Percentiles rank a stretch among this genome's conserved stretches.
Evolutionary conservation across 345 rosid genomes (phyloP).

Genomic region (Brassica juncea): DNA sequence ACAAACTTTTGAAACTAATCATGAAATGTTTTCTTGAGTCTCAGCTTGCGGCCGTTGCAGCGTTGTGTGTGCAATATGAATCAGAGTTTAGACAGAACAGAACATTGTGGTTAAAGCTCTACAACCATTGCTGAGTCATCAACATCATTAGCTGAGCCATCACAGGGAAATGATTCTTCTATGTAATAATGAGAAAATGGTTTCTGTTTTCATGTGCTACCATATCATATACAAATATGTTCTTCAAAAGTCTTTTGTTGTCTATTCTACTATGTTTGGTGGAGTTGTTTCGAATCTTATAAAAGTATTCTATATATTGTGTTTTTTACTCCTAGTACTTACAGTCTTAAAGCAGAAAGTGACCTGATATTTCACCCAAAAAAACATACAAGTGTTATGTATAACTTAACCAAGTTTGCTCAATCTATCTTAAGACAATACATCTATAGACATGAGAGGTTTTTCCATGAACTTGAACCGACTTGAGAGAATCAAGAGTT

Average conservation of each 20-base stretch:
- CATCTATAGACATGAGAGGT: conserved; percentile 27
- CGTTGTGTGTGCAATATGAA: conserved; percentile 86
- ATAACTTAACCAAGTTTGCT: conserved; percentile 22
- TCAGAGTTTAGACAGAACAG: conserved; percentile 95
- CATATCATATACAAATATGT: not conserved
- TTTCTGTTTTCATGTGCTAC: conserved; percentile 22
- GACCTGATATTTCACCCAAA: not conserved
- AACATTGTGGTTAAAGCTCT: conserved; percentile 94
- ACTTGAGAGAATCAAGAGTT: conserved; percentile 30
- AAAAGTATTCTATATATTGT: not conserved
- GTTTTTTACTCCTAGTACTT: not conserved
- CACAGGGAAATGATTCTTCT: conserved; percentile 32
- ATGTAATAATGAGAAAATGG: conserved; percentile 20
- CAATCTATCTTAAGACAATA: conserved; percentile 30
- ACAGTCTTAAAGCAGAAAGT: not conserved
- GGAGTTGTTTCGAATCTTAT: not conserved
- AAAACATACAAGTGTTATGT: conserved; percentile 10
- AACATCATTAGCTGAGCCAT: conserved; percentile 53
- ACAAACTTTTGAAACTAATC: not conserved
- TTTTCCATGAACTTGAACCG: conserved; percentile 29
- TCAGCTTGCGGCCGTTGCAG: conserved; percentile 93
- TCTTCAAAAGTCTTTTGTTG: conserved; percentile 1
- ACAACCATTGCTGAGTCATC: conserved; percentile 73
- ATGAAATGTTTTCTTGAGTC: not conserved
- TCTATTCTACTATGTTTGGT: not conserved